Evolutionary conservation across 768 basidiomycete genomes (phyloP), one percentile per base, ranked within the genome.

Genomic region (Symmetrospora coprosmae): DNA sequence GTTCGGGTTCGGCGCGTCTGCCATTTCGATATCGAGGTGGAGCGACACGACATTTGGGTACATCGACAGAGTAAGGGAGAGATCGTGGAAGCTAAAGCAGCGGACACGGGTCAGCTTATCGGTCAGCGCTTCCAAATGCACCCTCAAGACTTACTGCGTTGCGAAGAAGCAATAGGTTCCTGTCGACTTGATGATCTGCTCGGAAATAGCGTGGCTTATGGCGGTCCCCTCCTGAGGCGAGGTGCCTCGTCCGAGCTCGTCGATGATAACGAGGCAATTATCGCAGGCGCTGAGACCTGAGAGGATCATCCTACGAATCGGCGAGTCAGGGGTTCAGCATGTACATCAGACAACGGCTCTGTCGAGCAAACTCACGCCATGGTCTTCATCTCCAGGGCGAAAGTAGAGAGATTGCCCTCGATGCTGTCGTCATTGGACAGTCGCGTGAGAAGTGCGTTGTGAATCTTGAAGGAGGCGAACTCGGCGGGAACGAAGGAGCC

Each of bases 341-440:
- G 28, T 47, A 23, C 31, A 13, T 16, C 7, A 19, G 30, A 40
- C 39, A 41, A 34, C 0, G 35, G 71, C 52, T 61, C 82, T 23
- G 6, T 88, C 85, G 45, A 92, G 74, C 53, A n/a, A n/a, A 96
- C 89, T 86, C 90, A 89, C 0, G 88, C 85, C 25, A 83, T 83
- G 2, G 86, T 82, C 1, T 84, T 81, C 87, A 99, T 96, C 73
- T 99, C 92, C 64, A 81, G 83, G 1, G 89, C 88, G 73, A 99
- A 99, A 0, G 94, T 96, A 65, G 90, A 94, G 25, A 97, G 72
- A 41, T 79, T 85, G 68, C 82, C 84, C 72, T 92, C 88, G 69
- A 90, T 78, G 66, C 88, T 84, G 68, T 96, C 90, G 65, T 97
- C 90, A 66, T 97, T 96, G 0, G 88, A 92, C 17, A 99, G 75